Percentiles rank a stretch among this genome's conserved stretches.
Evolutionary conservation across 2,329 filamentous ascomycete genomes (phyloP).

Genomic region (Sporothrix pallida): DNA sequence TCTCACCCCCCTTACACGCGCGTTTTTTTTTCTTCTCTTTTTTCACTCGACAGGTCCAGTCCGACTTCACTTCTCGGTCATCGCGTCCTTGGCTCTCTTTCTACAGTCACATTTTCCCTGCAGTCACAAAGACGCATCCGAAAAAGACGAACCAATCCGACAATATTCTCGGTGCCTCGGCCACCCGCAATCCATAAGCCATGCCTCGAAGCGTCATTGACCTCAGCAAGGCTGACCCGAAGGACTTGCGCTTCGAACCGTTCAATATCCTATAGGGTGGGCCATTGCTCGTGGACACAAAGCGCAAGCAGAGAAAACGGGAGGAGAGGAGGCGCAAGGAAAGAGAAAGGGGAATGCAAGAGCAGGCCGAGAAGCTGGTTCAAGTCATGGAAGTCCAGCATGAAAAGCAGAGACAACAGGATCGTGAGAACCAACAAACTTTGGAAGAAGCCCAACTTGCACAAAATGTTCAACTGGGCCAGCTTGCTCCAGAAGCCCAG

Average conservation of each 20-base stretch:
- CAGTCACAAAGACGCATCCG: background rate
- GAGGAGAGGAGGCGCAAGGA: slow-evolving; percentile 25
- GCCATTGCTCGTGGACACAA: slow-evolving; percentile 32
- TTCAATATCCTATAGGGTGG: slow-evolving; percentile 35
- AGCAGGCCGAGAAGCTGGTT: slow-evolving; percentile 24
- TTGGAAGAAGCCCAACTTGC: background rate
- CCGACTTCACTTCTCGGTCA: no score
- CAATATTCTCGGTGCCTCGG: background rate
- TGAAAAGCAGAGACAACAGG: background rate
- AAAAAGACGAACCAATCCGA: background rate
- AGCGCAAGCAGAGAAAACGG: slow-evolving; percentile 23
- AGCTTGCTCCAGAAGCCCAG: background rate
- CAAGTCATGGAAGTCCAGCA: slow-evolving; percentile 15
- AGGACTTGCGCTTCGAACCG: slow-evolving; percentile 33
- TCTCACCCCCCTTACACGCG: no score
- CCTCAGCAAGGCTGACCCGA: slow-evolving; percentile 25
- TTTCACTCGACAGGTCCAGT: no score
- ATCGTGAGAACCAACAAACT: background rate
- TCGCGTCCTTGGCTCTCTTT: background rate
- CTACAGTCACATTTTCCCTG: background rate
- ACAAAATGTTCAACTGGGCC: background rate
- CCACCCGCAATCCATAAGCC: background rate
- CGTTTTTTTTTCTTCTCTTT: no score
- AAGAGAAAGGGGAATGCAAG: slow-evolving; percentile 10
- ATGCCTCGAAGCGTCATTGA: slow-evolving; percentile 30